These are phyloP conservation scores for Knufia petricola DNA, from an alignment of 2,329 filamentous ascomycete genomes.

Conservation along the genomic window DNA sequence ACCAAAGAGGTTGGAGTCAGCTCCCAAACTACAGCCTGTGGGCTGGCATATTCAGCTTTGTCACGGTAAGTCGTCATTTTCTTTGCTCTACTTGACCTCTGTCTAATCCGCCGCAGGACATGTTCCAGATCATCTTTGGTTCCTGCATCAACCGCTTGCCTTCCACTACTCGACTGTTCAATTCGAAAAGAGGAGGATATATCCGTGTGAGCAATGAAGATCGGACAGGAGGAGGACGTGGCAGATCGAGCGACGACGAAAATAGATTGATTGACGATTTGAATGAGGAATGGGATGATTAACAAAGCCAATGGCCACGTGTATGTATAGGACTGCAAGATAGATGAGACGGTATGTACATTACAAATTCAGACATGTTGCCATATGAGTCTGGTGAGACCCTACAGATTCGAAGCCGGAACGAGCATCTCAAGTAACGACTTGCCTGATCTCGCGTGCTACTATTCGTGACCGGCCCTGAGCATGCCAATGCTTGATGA, in stretches of 20 bases:
- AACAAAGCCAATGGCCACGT: neutral
- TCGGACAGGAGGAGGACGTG: constrained; percentile 22
- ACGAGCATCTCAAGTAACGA: no score
- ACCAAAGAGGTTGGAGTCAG: constrained; percentile 91
- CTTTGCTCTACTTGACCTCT: constrained; percentile 30
- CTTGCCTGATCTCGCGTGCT: no score
- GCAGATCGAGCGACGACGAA: constrained; percentile 61
- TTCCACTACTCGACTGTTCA: constrained; percentile 24
- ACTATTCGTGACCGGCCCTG: no score
- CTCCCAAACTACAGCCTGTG: constrained; percentile 89
- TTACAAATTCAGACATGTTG: neutral
- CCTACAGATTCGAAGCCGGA: no score
- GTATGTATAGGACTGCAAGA: neutral
- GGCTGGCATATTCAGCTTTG: constrained; percentile 75
- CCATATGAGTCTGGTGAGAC: neutral
- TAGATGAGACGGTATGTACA: neutral
- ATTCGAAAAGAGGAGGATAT: constrained; percentile 28
- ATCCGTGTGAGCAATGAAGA: constrained; percentile 25
- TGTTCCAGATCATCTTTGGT: constrained; percentile 38
- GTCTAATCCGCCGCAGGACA: constrained; percentile 28
- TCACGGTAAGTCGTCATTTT: constrained; percentile 50
- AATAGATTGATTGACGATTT: constrained; percentile 91
- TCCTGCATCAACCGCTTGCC: constrained; percentile 34
- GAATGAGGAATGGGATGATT: constrained; percentile 82
- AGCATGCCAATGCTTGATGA: no score